Evolutionary conservation across 2,329 filamentous ascomycete species (phyloP).

Genomic region (Botryotinia globosa): DNA sequence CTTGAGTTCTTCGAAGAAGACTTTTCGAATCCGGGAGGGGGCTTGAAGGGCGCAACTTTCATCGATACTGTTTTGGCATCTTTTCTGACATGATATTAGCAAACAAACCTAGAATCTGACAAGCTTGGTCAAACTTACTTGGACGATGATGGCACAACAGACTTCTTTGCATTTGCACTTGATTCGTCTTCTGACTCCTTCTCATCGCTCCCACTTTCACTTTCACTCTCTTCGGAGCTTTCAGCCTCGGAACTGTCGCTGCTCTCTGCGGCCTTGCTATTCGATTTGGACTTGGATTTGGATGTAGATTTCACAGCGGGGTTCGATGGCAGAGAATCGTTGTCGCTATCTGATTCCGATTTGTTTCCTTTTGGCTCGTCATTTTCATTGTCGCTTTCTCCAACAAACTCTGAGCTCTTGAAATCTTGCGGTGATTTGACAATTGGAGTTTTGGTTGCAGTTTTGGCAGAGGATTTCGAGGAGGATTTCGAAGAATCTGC

Average conservation of each 20-base stretch:
- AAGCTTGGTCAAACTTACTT: conserved; percentile 20
- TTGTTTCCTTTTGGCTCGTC: conserved; percentile 24
- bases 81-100: conserved; percentile 14
- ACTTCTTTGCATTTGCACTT: conserved; percentile 6
- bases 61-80: conserved; percentile 23
- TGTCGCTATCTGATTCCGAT: conserved; percentile 29
- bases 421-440: conserved; percentile 19
- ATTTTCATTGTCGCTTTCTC: conserved; percentile 35
- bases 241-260: conserved; percentile 29
- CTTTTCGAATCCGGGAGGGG: conserved; percentile 35
- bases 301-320: conserved; percentile 9
- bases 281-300: conserved; percentile 23
- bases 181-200: conserved; percentile 25
- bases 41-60: conserved; percentile 27
- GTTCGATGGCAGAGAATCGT: conserved; percentile 27
- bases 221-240: conserved; percentile 32
- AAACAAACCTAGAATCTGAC: neutral
- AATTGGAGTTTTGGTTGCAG: conserved; percentile 3
- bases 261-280: conserved; percentile 31
- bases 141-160: neutral
- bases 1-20: conserved; percentile 22
- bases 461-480: conserved; percentile 15
- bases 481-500: conserved; percentile 25
- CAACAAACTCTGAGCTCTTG: conserved; percentile 35
- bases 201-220: conserved; percentile 33